Evolutionary conservation across 2,329 filamentous ascomycete species (phyloP).

Genomic region (Penicillium griseofulvum): DNA sequence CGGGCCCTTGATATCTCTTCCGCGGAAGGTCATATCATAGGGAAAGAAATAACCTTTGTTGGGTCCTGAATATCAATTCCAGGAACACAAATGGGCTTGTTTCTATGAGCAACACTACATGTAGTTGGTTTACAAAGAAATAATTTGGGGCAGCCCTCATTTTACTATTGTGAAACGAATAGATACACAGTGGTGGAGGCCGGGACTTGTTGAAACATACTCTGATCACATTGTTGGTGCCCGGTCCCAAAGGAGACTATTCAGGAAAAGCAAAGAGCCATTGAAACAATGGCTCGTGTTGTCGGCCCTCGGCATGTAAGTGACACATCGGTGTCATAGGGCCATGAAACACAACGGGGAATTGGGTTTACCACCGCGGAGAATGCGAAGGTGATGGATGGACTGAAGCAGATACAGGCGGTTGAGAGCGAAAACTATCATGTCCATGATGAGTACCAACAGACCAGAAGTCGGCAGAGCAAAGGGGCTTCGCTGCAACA

Average conservation of each 20-base stretch:
- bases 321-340: neutral
- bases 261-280: neutral
- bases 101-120: neutral
- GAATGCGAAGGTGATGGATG: neutral
- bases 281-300: neutral
- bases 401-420: neutral
- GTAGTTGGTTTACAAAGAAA: neutral
- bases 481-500: neutral
- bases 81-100: neutral
- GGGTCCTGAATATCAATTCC: neutral
- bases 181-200: neutral
- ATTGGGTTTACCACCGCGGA: neutral
- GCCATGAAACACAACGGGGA: neutral
- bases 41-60: neutral
- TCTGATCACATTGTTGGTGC: neutral
- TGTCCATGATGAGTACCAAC: neutral
- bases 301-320: constrained; percentile 3
- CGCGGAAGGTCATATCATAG: neutral
- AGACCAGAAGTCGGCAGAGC: neutral
- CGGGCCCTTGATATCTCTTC: constrained; percentile 27
- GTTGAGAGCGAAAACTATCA: neutral
- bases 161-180: neutral
- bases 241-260: neutral
- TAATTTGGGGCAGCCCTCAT: neutral
- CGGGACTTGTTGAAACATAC: neutral